These are phyloP conservation scores for Brasilioporus rufonigricans DNA, from an alignment of 768 basidiomycete genomes.

Conservation along the genomic window DNA sequence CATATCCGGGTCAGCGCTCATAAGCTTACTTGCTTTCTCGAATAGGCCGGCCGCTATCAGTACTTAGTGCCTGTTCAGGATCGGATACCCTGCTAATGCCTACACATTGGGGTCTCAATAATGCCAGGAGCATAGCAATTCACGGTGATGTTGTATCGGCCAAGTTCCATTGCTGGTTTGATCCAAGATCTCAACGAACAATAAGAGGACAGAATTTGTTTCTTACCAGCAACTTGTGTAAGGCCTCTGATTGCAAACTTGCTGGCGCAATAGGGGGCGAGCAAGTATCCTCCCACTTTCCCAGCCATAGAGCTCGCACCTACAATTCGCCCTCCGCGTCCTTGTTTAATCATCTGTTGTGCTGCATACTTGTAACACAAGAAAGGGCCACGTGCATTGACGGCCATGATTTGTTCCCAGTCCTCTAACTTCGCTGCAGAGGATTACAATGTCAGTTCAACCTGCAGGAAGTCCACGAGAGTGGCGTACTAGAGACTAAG, in stretches of 20 bases:
- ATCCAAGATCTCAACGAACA: background rate
- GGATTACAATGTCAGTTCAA: background rate
- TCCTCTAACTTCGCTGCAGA: background rate
- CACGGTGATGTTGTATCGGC: background rate
- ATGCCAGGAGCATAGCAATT: background rate
- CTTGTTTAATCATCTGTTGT: background rate
- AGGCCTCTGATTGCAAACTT: background rate
- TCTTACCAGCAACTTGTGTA: background rate
- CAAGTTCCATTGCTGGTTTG: background rate
- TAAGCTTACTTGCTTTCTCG: background rate
- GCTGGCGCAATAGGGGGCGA: background rate
- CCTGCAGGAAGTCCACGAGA: background rate
- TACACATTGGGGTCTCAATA: constrained; percentile 14
- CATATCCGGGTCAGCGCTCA: background rate
- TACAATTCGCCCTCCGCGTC: background rate
- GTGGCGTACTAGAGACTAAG: background rate
- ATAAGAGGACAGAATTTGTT: background rate
- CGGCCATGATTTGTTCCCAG: background rate
- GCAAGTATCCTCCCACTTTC: background rate
- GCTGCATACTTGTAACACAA: background rate
- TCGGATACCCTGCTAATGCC: background rate
- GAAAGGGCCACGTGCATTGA: background rate
- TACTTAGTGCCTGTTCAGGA: background rate
- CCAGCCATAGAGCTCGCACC: background rate
- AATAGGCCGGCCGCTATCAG: background rate